Conservation (phyloP, 768 basidiomycete genomes). For the Suillus decipiens region DNA sequence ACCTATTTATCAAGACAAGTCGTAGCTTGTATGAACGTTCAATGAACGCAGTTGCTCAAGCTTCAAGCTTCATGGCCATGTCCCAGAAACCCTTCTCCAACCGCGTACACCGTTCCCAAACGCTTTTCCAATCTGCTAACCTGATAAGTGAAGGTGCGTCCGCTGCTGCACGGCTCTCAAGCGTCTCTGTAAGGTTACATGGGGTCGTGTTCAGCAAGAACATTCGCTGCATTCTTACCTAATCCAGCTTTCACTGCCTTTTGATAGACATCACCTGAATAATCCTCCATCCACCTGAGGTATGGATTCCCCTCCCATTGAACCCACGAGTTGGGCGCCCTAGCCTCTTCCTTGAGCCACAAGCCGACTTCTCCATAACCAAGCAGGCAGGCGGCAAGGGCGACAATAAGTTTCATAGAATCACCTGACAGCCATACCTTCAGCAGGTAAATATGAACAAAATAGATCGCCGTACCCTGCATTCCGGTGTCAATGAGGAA, state of each 20-base stretch:
- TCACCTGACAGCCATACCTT: slow-evolving; percentile 50
- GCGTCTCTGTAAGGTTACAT: slow-evolving; percentile 50
- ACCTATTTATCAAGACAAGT: too few species aligned
- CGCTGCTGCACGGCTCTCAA: slow-evolving; percentile 63
- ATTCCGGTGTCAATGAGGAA: slow-evolving; percentile 82
- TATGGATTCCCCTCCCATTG: slow-evolving; percentile 72
- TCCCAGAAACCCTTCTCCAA: slow-evolving; percentile 93
- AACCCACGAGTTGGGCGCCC: slow-evolving; percentile 50
- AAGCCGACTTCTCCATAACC: slow-evolving; percentile 93
- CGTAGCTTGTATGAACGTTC: not conserved
- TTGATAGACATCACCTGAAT: slow-evolving; percentile 72
- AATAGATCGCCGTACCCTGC: slow-evolving; percentile 45
- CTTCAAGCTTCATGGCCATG: slow-evolving; percentile 49
- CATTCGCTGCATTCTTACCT: slow-evolving; percentile 47
- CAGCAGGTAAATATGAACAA: slow-evolving; percentile 1
- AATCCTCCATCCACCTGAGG: slow-evolving; percentile 76
- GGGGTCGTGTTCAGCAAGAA: slow-evolving; percentile 6
- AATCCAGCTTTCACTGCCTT: slow-evolving; percentile 71
- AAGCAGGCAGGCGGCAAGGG: slow-evolving; percentile 80
- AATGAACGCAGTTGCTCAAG: not conserved
- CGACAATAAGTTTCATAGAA: slow-evolving; percentile 69
- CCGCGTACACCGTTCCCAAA: slow-evolving; percentile 76
- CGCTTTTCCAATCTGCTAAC: slow-evolving; percentile 62
- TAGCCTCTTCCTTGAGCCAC: slow-evolving; percentile 67
- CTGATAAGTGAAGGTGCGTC: slow-evolving; percentile 65